Evolutionary conservation across 352 stramenopile species (phyloP), one percentile per base, ranked within the genome.

Genomic region (Globisporangium yorkense): DNA sequence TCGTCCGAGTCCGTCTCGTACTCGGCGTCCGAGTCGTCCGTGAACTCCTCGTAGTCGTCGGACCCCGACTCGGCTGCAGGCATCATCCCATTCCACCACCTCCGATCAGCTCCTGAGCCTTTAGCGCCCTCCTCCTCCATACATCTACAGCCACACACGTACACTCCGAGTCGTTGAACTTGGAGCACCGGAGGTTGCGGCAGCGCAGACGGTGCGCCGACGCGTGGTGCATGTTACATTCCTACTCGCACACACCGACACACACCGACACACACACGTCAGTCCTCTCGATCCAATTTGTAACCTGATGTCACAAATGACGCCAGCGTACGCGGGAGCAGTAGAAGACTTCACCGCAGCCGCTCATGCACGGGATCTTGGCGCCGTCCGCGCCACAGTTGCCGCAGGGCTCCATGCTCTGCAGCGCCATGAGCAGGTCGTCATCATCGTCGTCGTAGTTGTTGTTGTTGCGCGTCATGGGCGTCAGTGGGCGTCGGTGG

Each of bases 111-210:
- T 27, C 24, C 24, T 27, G 24, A 27, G 24, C 24, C 1, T 8
- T 46, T 6, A 46, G 40, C n/a, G 12, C 16, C 40, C 33, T 20
- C 16, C 3, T 46, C 40, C 40, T 8, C 40, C 10, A 21, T 47
- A 47, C 41, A 47, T 12, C 16, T 10, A 20, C 16, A 47, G 18
- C 16, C 16, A 20, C 6, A 10, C 15, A 47, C 82, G 53, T 84
- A 92, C 83, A 93, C 52, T 93, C 83, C 53, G 81, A 90, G 73
- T 94, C 84, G 62, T 94, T 92, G 48, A 94, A 94, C 68, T 94
- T 94, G 59, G 84, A 92, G 66, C 80, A 94, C 6, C 84, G 83
- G 56, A 94, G 67, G 56, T 94, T 94, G 24, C 82, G 77, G 65
- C 84, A 94, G 10, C 80, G 82, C 27, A 94, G 70, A 54, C 84